Percentiles rank a stretch among this genome's conserved stretches.
phyloP scores from a whole-genome alignment of 331 rosid genomes.

The Telfairia occidentalis region DNA sequence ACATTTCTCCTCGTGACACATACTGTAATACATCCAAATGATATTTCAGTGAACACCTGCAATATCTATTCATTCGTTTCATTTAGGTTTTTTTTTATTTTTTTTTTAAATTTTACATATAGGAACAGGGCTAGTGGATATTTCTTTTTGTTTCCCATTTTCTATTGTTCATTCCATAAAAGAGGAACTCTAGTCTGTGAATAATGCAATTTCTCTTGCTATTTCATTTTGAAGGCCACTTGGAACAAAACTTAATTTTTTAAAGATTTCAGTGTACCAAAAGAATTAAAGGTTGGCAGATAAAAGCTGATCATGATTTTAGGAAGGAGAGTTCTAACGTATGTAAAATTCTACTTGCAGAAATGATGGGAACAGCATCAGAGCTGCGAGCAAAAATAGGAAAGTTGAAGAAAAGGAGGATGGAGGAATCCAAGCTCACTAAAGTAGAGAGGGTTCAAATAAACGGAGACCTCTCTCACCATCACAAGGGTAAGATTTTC shows the following conservation, averaged over 20 bases:
- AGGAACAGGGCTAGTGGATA: background rate
- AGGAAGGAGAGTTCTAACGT: background rate
- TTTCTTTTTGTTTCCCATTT: background rate
- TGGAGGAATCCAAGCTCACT: conserved; percentile 29
- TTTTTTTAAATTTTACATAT: background rate
- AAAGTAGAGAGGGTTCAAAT: conserved; percentile 23
- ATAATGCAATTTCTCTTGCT: background rate
- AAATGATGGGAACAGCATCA: conserved; percentile 44
- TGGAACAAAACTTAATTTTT: background rate
- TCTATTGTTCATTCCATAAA: background rate
- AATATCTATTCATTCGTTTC: background rate
- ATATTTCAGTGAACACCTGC: background rate
- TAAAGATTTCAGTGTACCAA: background rate
- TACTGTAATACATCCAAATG: background rate
- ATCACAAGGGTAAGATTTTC: conserved; percentile 28
- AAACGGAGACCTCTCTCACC: conserved; percentile 21
- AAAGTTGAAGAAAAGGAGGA: conserved; percentile 35
- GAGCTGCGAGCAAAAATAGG: conserved; percentile 40
- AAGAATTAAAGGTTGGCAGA: background rate
- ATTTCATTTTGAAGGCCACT: background rate
- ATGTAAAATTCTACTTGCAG: conserved; percentile 20
- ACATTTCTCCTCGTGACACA: background rate
- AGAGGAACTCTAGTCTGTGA: background rate
- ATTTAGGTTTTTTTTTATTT: background rate
- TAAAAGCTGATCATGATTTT: background rate